Evolutionary conservation across 352 stramenopile species (phyloP), one percentile per base, ranked within the genome.

Genomic region (Globisporangium orthogonon): DNA sequence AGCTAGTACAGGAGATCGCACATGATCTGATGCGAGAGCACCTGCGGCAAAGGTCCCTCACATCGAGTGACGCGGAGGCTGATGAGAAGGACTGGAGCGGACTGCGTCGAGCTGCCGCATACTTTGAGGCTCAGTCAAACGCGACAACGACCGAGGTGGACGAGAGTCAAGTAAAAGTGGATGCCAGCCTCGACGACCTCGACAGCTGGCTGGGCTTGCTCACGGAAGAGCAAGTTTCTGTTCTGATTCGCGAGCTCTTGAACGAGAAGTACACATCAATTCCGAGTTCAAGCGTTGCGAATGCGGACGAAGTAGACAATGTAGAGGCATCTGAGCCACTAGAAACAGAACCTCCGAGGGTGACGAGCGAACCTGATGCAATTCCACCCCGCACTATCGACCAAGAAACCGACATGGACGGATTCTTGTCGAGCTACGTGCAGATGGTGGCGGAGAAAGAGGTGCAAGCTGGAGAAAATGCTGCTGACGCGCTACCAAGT

Each of bases 141-240:
- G 33, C 41, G 3, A 7, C 41, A n/a, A 17, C 15, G 17, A 29
- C 28, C 17, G 57, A 30, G 1, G 11, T 41, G 1, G 10, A 2
- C 5, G 50, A 58, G 23, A 49, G 18, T 3, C 6, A 33, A 9
- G 29, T 11, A 13, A 9, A 28, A 31, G 31, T 23, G 43, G 43
- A 52, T 15, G 40, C 35, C 2, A 28, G 46, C 35, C 18, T 47
- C 0, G 57, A 61, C 4, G 54, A 59, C 45, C 47, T 61, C 4
- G 28, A 41, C 1, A 67, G 60, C 18, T 83, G 71, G 74, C 35
- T 72, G 10, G 47, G 69, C 2, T n/a, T 76, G 29, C 63, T 84
- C 14, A 72, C 67, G 1, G 72, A 81, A 65, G 72, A 85, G 40
- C 70, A 85, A 69, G 70, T 83, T 11, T 55, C 61, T 45, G 46